These are phyloP conservation scores for Telfairia occidentalis DNA, from an alignment of 331 rosid genomes.

Conservation along the genomic window DNA sequence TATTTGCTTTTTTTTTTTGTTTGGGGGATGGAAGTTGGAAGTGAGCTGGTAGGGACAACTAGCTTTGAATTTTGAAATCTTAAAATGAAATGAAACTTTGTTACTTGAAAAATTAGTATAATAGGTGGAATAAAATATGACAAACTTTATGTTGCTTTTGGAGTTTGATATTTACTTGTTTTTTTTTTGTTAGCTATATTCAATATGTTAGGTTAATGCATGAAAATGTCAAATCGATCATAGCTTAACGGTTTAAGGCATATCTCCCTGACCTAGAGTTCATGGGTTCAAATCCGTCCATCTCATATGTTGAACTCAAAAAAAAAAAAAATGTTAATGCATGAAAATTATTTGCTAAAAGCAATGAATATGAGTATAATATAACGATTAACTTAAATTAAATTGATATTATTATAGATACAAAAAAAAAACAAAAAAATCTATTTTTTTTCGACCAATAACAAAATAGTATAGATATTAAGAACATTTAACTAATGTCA, in stretches of 20 bases:
- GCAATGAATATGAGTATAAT: neutral
- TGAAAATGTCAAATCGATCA: no score
- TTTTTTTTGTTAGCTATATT: neutral
- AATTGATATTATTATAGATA: neutral
- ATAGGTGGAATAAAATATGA: neutral
- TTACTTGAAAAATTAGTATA: neutral
- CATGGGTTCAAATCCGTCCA: no score
- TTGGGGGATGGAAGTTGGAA: neutral
- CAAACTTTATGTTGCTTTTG: neutral
- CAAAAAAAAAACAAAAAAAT: neutral
- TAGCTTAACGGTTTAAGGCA: no score
- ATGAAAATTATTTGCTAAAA: neutral
- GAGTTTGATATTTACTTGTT: neutral
- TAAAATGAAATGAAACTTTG: neutral
- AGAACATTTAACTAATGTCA: no score
- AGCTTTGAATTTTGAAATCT: neutral
- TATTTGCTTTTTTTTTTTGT: neutral
- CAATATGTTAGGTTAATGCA: neutral
- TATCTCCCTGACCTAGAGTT: no score
- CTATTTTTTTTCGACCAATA: neutral
- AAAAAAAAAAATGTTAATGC: no score
- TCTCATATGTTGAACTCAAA: no score
- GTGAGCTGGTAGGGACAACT: neutral
- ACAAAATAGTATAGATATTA: neutral
- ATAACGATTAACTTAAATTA: neutral